phyloP scores from a whole-genome alignment of 2,329 filamentous ascomycete genomes.

The Chrysosporium queenslandicum region DNA sequence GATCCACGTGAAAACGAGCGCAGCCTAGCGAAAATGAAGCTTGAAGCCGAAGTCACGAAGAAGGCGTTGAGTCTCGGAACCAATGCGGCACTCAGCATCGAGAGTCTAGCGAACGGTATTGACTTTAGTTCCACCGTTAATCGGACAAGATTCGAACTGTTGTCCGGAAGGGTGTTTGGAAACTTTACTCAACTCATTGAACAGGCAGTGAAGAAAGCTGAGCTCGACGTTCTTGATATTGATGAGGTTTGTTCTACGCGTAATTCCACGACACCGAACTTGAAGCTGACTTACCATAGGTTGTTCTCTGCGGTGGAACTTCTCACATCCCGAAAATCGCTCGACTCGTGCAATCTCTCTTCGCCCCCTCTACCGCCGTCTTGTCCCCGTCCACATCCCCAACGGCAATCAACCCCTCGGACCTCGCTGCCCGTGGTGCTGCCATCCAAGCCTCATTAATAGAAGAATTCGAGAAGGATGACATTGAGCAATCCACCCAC shows the following conservation, averaged over 20 bases:
- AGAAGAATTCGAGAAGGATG: conserved; percentile 83
- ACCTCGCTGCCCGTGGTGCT: conserved; percentile 78
- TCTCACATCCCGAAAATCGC: conserved; percentile 92
- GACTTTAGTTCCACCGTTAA: conserved; percentile 92
- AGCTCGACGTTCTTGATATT: conserved; percentile 81
- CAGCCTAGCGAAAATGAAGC: conserved; percentile 80
- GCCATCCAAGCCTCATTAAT: conserved; percentile 92
- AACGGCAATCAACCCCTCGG: conserved; percentile 81
- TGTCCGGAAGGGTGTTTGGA: conserved; percentile 75
- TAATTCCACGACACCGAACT: not conserved
- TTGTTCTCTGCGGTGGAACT: conserved; percentile 84
- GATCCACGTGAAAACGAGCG: conserved; percentile 75
- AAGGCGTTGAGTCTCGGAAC: conserved; percentile 80
- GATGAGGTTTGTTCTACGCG: conserved; percentile 50
- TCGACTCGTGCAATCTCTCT: conserved; percentile 64
- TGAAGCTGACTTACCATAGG: conserved; percentile 30
- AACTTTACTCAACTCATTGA: conserved; percentile 80
- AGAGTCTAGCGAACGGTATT: conserved; percentile 76
- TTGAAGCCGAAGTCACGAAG: conserved; percentile 84
- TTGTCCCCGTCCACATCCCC: conserved; percentile 71
- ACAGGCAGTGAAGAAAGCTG: conserved; percentile 80
- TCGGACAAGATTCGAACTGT: conserved; percentile 81
- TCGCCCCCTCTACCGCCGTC: conserved; percentile 68
- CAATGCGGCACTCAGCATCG: conserved; percentile 85
- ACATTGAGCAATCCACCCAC: conserved; percentile 94